Evolutionary conservation across 2,329 filamentous ascomycete species (phyloP).

Genomic region (Akanthomyces lecanii): DNA sequence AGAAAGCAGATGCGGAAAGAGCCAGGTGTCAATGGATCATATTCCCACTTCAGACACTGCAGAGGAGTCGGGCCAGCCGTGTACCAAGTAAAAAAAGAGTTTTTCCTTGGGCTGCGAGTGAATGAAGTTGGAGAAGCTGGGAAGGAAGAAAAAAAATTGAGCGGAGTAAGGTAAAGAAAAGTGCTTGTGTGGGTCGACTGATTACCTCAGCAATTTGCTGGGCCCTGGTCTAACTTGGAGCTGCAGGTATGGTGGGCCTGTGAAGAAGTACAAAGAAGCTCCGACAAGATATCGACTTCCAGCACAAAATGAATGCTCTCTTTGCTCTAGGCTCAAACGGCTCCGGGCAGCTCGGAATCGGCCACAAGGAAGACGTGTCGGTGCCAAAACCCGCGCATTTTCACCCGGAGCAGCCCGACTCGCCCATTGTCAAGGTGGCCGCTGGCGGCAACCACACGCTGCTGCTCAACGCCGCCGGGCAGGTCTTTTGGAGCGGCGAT

Average conservation of each 20-base stretch:
- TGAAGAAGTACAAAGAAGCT: neutral
- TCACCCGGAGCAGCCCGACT: constrained; percentile 33
- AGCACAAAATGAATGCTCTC: constrained; percentile 44
- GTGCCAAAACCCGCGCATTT: constrained; percentile 61
- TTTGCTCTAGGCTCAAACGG: constrained; percentile 74
- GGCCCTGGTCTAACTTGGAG: neutral
- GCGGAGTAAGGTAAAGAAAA: constrained; percentile 10
- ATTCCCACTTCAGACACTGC: constrained; percentile 18
- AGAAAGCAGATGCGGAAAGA: constrained; percentile 15
- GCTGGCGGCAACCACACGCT: constrained; percentile 88
- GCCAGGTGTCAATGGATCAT: constrained; percentile 25
- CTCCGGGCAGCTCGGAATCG: constrained; percentile 69
- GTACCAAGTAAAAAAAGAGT: neutral
- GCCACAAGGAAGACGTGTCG: constrained; percentile 67
- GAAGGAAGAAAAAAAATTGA: constrained; percentile 18
- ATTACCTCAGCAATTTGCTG: constrained; percentile 13
- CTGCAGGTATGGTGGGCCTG: neutral
- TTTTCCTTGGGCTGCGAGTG: neutral
- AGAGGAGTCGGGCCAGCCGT: neutral
- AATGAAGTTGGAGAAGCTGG: constrained; percentile 16
- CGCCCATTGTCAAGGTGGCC: constrained; percentile 37
- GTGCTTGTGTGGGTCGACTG: constrained; percentile 7
- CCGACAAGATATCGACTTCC: neutral
- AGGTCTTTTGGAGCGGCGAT: constrained; percentile 64
- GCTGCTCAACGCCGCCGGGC: constrained; percentile 56